A percentile compares a stretch with the other conserved stretches of the same genome.
Evolutionary conservation across 2,329 filamentous ascomycete genomes (phyloP).

Genomic region (Fusarium sp.): DNA sequence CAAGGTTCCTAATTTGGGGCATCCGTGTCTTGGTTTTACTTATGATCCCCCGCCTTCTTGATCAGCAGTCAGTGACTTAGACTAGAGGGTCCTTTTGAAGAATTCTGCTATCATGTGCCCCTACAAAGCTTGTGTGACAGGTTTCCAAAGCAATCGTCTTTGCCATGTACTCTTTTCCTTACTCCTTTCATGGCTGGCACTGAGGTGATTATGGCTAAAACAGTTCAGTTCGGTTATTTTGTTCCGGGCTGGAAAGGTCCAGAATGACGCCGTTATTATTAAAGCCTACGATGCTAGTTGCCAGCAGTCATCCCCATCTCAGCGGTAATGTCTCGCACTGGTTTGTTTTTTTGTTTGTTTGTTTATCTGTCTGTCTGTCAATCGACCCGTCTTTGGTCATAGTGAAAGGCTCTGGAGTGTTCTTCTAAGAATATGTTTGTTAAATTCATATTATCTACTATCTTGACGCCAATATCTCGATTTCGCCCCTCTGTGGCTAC

Average conservation of each 20-base stretch:
- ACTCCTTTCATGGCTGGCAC: slow-evolving; percentile 3
- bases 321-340: background rate
- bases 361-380: background rate
- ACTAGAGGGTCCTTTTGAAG: slow-evolving; percentile 4
- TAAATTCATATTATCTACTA: slow-evolving; percentile 25
- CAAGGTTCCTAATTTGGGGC: background rate
- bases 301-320: background rate
- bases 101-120: slow-evolving; percentile 22
- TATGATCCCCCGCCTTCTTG: background rate
- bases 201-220: background rate
- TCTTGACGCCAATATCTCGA: slow-evolving; percentile 19
- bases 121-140: slow-evolving; percentile 18
- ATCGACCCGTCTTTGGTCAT: background rate
- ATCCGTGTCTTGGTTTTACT: background rate
- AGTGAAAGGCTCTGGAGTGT: background rate
- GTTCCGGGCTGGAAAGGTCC: background rate
- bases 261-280: background rate
- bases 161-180: slow-evolving; percentile 5
- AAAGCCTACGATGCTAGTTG: background rate
- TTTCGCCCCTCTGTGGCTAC: slow-evolving; percentile 26
- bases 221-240: background rate
- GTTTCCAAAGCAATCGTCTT: background rate
- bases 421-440: background rate
- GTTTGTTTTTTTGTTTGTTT: background rate
- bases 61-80: background rate